Evolutionary conservation across 768 basidiomycete genomes (phyloP), one percentile per base, ranked within the genome.

Genomic region (Phlebiopsis gigantea): DNA sequence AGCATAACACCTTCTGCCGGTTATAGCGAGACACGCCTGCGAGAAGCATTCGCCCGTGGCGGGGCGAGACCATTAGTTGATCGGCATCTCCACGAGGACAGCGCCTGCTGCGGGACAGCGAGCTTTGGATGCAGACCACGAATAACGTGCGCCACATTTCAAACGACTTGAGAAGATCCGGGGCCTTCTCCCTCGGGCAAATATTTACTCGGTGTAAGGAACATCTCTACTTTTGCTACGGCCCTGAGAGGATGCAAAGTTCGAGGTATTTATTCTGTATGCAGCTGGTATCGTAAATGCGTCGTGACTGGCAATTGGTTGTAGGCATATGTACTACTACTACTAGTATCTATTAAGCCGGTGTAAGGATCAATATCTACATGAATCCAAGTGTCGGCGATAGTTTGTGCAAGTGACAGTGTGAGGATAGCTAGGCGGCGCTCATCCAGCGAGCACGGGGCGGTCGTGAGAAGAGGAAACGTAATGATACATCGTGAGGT

Each of bases 371-470:
- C 34, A 12, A 39, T 39, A 12, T 39, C 34, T 39, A 17, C 34
- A 39, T 3, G 34, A 17, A 39, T 17, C 34, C 34, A 39, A 39
- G 34, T 39, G 34, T 10, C 34, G 34, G 34, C 8, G 34, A 39
- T 17, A 39, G 34, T 39, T 12, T 17, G 34, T 39, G 34, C 34
- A 39, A 39, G 34, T 12, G 34, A 12, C 12, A 12, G 34, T 39
- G 34, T 17, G 34, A 39, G 34, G 17, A 39, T 12, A 17, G 17
- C 34, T 12, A 39, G 34, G 34, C 31, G 46, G 50, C 50, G 50
- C 50, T 31, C 34, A 41, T 17, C 50, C 50, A 19, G 50, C 50
- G 30, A 51, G 50, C 50, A 31, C 50, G 22, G n/a, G 19, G n/a
- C 12, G 26, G 28, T 29, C 50, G 39, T 50, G 34, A 45, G 52